Evolutionary conservation across 1,284 basidiomycete species (phyloP).

Genomic region (Rhodotorula sp.): DNA sequence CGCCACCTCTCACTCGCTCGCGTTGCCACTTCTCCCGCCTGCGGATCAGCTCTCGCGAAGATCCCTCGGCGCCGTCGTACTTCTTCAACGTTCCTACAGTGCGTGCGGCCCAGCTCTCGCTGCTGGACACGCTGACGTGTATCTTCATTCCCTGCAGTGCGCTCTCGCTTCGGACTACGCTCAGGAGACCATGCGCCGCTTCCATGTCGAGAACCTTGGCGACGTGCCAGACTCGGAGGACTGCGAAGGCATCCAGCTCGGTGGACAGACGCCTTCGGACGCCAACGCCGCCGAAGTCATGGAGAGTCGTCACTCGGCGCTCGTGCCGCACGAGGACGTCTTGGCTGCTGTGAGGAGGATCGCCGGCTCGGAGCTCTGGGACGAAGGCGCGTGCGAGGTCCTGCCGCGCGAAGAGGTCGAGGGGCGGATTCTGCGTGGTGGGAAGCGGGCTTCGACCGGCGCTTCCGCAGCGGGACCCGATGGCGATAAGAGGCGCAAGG

Average conservation of each 20-base stretch:
- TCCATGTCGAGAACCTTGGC: constrained; percentile 17
- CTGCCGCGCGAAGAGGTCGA: constrained; percentile 8
- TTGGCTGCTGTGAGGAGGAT: constrained; percentile 11
- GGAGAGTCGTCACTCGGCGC: constrained; percentile 3
- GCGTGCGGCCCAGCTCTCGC: no score
- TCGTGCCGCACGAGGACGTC: constrained; percentile 24
- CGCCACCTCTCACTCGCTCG: constrained; percentile 20
- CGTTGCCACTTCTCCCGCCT: constrained; percentile 14
- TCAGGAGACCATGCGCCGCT: constrained; percentile 1
- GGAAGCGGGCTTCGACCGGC: no score
- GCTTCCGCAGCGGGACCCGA: no score
- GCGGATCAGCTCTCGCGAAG: background rate
- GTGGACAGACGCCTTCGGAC: background rate
- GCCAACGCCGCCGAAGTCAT: constrained; percentile 8
- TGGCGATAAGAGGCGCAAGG: no score
- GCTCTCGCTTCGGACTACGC: constrained; percentile 16
- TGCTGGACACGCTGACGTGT: no score
- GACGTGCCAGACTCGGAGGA: constrained; percentile 5
- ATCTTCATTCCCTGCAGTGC: constrained; percentile 2
- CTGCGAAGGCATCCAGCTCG: constrained; percentile 19
- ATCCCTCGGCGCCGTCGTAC: background rate
- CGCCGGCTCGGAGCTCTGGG: constrained; percentile 21
- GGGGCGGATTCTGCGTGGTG: no score
- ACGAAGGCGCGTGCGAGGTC: constrained; percentile 26
- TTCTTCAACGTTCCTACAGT: constrained; percentile 19